Evolutionary conservation across 805 yeast species (phyloP).

Genomic region (Yarrowia deformans): DNA sequence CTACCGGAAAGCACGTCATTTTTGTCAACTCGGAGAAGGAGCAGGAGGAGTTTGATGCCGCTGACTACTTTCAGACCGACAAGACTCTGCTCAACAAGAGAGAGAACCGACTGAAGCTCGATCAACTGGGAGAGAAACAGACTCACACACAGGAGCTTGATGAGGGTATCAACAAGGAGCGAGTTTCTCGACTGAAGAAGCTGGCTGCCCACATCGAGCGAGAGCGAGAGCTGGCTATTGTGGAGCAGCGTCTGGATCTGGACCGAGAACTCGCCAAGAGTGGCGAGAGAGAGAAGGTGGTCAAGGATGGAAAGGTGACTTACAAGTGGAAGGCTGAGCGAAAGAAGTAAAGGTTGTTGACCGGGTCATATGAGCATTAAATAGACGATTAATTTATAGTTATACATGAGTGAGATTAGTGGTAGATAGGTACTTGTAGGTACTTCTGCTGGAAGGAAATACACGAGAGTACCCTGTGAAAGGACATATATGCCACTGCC

Average conservation of each 20-base stretch:
- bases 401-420: background rate
- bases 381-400: constrained; percentile 36
- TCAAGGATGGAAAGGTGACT: constrained; percentile 67
- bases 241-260: constrained; percentile 74
- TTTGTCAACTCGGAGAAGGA: constrained; percentile 74
- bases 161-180: constrained; percentile 46
- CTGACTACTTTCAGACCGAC: constrained; percentile 73
- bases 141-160: constrained; percentile 45
- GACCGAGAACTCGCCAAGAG: constrained; percentile 90
- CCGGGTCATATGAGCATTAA: constrained; percentile 34
- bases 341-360: constrained; percentile 46
- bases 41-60: constrained; percentile 67
- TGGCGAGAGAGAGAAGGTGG: constrained; percentile 82
- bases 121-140: constrained; percentile 57
- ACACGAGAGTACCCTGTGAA: too few relatives aligned
- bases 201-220: constrained; percentile 73
- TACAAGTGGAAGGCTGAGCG: constrained; percentile 82
- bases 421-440: background rate
- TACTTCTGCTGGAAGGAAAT: too few relatives aligned
- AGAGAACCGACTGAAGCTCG: constrained; percentile 72
- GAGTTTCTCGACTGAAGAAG: constrained; percentile 59
- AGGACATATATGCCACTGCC: too few relatives aligned
- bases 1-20: constrained; percentile 81
- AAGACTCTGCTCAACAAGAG: constrained; percentile 64
- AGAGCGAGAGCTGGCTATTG: constrained; percentile 68